Percentiles rank a stretch among this genome's conserved stretches.
phyloP scores from a whole-genome alignment of 768 basidiomycete species.

The Chlorophyllum brunneum region DNA sequence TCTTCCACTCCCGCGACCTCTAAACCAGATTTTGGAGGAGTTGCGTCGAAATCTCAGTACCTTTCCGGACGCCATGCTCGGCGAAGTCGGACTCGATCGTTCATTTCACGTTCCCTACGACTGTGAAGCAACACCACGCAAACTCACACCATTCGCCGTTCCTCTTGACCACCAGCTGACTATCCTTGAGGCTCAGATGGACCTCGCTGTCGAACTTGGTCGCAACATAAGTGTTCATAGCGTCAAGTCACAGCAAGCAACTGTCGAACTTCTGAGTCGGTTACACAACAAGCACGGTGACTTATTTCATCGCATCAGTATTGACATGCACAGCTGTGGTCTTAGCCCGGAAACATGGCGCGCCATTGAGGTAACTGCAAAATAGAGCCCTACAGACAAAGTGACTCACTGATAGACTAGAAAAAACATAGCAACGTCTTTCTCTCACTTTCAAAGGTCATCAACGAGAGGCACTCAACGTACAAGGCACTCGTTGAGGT shows the following conservation, averaged over 20 bases:
- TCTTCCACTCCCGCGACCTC: constrained; percentile 70
- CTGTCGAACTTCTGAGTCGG: constrained; percentile 57
- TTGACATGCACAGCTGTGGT: constrained; percentile 91
- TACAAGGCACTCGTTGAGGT: constrained; percentile 61
- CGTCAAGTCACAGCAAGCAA: constrained; percentile 71
- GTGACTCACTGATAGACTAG: constrained; percentile 30
- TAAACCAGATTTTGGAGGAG: constrained; percentile 54
- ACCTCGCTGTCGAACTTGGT: constrained; percentile 74
- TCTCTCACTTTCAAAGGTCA: constrained; percentile 83
- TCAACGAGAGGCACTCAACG: constrained; percentile 70
- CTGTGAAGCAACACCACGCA: constrained; percentile 42
- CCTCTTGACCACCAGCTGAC: constrained; percentile 77
- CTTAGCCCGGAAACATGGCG: constrained; percentile 74
- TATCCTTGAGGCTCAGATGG: constrained; percentile 80
- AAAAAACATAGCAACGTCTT: constrained; percentile 73
- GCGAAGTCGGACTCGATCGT: constrained; percentile 91
- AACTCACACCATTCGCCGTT: constrained; percentile 73
- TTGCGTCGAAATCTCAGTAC: constrained; percentile 56
- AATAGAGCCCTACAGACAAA: neutral
- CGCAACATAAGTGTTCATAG: constrained; percentile 87
- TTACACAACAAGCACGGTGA: constrained; percentile 56
- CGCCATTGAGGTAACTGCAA: constrained; percentile 60
- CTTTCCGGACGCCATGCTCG: constrained; percentile 76
- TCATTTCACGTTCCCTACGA: constrained; percentile 68
- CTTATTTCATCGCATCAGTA: constrained; percentile 62